Evolutionary conservation across 139 green algal species (phyloP), one percentile per base, ranked within the genome.

Genomic region (Edaphochlamys debaryana): DNA sequence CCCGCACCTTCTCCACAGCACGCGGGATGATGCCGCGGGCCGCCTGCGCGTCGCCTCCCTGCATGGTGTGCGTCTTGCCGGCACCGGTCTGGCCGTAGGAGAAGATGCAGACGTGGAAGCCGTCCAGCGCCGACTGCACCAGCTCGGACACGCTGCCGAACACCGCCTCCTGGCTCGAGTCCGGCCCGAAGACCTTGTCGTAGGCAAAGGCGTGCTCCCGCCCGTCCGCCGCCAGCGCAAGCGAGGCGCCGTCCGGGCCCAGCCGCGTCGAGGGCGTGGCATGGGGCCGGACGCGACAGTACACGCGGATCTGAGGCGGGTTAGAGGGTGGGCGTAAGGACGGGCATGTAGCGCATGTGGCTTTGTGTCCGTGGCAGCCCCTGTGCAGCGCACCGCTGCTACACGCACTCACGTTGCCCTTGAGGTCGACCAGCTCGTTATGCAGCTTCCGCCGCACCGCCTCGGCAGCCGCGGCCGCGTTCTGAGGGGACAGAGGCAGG

Each of bases 21-120:
- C 96, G 90, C 0, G 96, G 94, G 67, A 98, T 98, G 91, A 99
- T 96, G 85, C 96, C 96, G 27, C 92, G 86, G 2, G 76, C 82
- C 11, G 91, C 89, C 0, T 83, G 79, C 36, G 60, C 15, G 2
- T 70, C 77, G n/a, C 77, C 77, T n/a, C 92, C 95, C 84, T 95
- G 94, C 97, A 99, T 99, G 8, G 97, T 99, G 94, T 98, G 93
- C 11, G 97, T 99, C 92, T 99, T 99, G 62, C 97, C 97, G 0
- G 94, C 95, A 8, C 97, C 97, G 19, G 97, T 99, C 92, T 99
- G 97, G 40, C 97, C 97, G 87, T 99, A 99, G 54, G 87, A 95
- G 87, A 99, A 99, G 32, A 99, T 91, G 93, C 97, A 99, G n/a
- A 99, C 97, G 87, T 98, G 94, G 92, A 97, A 99, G 79, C 97